Conservation (phyloP, 805 yeast species). For the Lachancea dasiensis region DNA sequence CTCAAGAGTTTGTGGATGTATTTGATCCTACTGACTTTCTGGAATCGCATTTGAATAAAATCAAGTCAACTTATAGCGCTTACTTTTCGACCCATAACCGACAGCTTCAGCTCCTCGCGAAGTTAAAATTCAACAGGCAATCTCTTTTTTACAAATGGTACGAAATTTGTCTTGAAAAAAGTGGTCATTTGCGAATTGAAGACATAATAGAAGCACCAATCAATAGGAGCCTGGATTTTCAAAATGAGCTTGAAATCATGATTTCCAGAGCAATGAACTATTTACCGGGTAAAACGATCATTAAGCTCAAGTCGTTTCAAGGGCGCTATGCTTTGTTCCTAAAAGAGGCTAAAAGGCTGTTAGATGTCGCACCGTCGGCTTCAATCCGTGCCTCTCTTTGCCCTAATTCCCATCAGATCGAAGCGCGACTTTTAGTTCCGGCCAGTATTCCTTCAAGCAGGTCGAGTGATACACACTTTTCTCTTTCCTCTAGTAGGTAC, state of each 20-base stretch:
- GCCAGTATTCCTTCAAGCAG: constrained; percentile 1
- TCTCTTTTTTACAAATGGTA: constrained; percentile 30
- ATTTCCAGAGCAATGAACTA: neutral
- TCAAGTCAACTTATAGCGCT: constrained; percentile 31
- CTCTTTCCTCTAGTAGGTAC: constrained; percentile 17
- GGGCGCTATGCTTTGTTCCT: neutral
- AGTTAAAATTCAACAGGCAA: constrained; percentile 16
- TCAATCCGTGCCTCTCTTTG: neutral
- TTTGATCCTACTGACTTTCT: constrained; percentile 15
- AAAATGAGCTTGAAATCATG: constrained; percentile 2
- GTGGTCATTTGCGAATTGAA: constrained; percentile 28
- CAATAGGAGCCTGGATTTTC: constrained; percentile 27
- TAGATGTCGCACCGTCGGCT: neutral
- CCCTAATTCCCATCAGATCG: neutral
- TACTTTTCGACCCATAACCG: constrained; percentile 30
- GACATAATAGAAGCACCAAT: constrained; percentile 32
- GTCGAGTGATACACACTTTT: constrained; percentile 6
- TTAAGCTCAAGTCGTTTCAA: neutral
- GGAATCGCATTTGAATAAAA: constrained; percentile 29
- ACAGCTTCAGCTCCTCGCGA: constrained; percentile 27
- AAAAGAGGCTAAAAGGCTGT: neutral
- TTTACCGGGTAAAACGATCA: neutral
- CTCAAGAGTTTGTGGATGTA: constrained; percentile 1
- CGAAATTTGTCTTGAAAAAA: constrained; percentile 27
- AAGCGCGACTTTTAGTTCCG: neutral